Evolutionary conservation across 139 green algal species (phyloP).

Genomic region (Zygnema cylindricum): DNA sequence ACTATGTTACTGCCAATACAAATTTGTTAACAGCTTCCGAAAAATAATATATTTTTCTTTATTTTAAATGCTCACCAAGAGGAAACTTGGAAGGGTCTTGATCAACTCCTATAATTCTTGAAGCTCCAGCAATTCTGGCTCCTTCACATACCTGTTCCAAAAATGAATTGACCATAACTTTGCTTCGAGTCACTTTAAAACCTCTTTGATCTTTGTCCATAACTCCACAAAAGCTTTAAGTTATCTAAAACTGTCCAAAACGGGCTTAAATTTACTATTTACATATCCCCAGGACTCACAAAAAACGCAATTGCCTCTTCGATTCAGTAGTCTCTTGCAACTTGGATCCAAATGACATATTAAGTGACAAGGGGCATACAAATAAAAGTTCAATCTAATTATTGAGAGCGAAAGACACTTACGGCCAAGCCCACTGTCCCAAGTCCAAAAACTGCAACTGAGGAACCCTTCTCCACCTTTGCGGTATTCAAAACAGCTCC

Average conservation of each 20-base stretch:
- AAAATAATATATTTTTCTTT: background rate
- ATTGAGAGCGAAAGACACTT: slow-evolving; percentile 16
- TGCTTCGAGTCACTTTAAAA: too few relatives aligned
- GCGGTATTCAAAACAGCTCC: slow-evolving; percentile 96
- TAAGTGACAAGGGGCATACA: background rate
- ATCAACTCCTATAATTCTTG: slow-evolving; percentile 92
- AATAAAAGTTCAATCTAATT: too few relatives aligned
- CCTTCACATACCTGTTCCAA: slow-evolving; percentile 86
- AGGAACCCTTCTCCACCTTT: slow-evolving; percentile 83
- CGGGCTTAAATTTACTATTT: too few relatives aligned
- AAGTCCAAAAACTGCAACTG: slow-evolving; percentile 78
- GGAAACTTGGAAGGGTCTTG: slow-evolving; percentile 88
- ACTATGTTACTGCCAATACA: too few relatives aligned
- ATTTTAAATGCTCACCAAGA: background rate
- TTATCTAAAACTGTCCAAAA: too few relatives aligned
- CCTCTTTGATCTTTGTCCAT: too few relatives aligned
- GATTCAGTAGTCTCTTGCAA: background rate
- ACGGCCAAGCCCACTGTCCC: slow-evolving; percentile 62
- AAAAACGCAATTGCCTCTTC: background rate
- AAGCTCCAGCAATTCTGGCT: slow-evolving; percentile 76
- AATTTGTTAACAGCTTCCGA: too few relatives aligned
- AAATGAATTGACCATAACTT: too few relatives aligned
- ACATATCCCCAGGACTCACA: background rate
- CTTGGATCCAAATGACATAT: background rate
- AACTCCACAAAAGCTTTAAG: too few relatives aligned